Evolutionary conservation across 106 monocot genomes (phyloP).

Genomic region (Allium cepa): DNA sequence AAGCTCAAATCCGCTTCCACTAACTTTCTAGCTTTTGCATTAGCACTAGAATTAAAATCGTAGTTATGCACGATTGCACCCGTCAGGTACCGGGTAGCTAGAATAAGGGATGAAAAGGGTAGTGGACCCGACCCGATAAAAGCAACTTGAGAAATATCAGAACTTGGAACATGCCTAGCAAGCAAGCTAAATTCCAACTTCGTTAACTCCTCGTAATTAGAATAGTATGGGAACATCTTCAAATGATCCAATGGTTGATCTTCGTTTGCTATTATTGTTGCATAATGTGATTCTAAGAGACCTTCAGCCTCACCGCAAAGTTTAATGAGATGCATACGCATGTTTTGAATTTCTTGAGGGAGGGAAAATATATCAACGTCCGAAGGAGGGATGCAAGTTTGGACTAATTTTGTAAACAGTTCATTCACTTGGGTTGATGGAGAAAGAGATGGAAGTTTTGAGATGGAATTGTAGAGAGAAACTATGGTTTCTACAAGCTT

Average conservation of each 20-base stretch:
- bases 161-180: conserved; percentile 11
- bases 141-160: conserved; percentile 21
- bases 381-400: conserved; percentile 56
- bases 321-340: conserved; percentile 48
- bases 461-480: conserved; percentile 34
- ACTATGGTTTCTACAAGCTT: conserved; percentile 7
- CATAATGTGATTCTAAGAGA: conserved; percentile 61
- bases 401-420: conserved; percentile 72
- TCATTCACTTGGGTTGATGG: conserved; percentile 57
- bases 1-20: conserved; percentile 34
- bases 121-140: conserved; percentile 80
- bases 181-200: conserved; percentile 42
- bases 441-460: conserved; percentile 47
- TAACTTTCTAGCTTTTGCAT: conserved; percentile 29
- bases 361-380: conserved; percentile 49
- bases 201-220: conserved; percentile 59
- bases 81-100: conserved; percentile 42
- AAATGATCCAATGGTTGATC: conserved; percentile 47
- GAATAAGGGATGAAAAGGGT: conserved; percentile 52
- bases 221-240: conserved; percentile 59
- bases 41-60: conserved; percentile 49
- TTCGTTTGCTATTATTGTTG: conserved; percentile 32
- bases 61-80: conserved; percentile 40
- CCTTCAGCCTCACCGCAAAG: conserved; percentile 68
- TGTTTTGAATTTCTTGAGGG: conserved; percentile 16